phyloP scores from a whole-genome alignment of 495 filamentous ascomycete genomes.

The Trypethelium eluteriae region DNA sequence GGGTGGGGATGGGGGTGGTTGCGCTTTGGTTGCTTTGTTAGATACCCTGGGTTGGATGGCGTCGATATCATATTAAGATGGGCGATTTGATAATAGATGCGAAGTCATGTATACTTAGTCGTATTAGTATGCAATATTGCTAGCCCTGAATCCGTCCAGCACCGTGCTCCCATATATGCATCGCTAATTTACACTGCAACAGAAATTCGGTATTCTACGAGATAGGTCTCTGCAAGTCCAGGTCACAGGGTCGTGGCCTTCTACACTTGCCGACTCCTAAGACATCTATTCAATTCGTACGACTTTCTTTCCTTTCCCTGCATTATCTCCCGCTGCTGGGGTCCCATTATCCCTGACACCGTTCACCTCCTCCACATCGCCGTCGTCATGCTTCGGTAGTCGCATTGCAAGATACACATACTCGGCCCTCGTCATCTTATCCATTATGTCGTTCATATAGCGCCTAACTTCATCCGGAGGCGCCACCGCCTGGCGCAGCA shows the following conservation, averaged over 20 bases:
- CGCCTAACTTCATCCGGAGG: slow-evolving; percentile 67
- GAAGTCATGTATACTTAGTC: too few relatives aligned
- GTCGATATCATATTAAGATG: too few relatives aligned
- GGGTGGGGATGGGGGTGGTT: background rate
- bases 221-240: too few relatives aligned
- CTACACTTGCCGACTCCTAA: background rate
- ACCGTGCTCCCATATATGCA: too few relatives aligned
- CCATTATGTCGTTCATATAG: slow-evolving; percentile 50
- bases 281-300: background rate
- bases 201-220: too few relatives aligned
- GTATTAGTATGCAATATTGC: too few relatives aligned
- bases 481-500: slow-evolving; percentile 69
- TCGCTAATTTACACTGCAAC: too few relatives aligned
- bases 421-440: slow-evolving; percentile 33
- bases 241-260: too few relatives aligned
- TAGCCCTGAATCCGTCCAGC: too few relatives aligned
- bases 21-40: background rate
- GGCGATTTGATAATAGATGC: background rate
- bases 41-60: background rate
- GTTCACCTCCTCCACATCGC: slow-evolving; percentile 14
- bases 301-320: background rate
- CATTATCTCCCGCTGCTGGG: background rate
- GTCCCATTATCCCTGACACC: background rate
- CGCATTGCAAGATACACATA: slow-evolving; percentile 33
- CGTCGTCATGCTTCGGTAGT: slow-evolving; percentile 26